Percentiles rank a stretch among this genome's conserved stretches.
phyloP scores from a whole-genome alignment of 2,329 filamentous ascomycete genomes.

The Xylaria polymorpha region DNA sequence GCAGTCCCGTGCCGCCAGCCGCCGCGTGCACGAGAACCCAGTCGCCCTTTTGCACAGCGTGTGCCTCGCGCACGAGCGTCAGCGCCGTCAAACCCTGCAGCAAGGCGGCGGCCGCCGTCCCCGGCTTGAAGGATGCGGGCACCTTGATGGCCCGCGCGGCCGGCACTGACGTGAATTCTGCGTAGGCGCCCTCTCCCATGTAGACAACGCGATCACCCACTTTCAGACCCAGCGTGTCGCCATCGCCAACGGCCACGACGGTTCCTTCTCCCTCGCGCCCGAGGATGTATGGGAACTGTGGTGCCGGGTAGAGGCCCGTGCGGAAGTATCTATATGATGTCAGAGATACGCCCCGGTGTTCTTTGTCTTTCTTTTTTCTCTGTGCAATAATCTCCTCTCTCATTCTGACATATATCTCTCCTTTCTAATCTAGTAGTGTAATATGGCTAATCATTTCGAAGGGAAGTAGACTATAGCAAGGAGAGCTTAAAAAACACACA shows the following conservation, averaged over 20 bases:
- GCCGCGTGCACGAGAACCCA: constrained; percentile 89
- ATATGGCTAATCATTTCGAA: background rate
- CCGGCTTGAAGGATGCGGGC: constrained; percentile 69
- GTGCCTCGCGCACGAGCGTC: constrained; percentile 80
- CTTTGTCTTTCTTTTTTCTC: background rate
- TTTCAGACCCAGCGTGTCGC: constrained; percentile 64
- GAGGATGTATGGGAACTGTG: constrained; percentile 77
- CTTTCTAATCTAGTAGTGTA: background rate
- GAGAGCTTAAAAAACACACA: background rate
- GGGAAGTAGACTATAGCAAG: background rate
- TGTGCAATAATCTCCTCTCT: background rate
- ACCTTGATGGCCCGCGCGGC: constrained; percentile 69
- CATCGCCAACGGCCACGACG: constrained; percentile 70
- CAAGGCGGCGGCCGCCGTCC: constrained; percentile 74
- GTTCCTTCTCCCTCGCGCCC: constrained; percentile 83
- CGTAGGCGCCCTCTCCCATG: constrained; percentile 66
- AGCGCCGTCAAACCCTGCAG: constrained; percentile 87
- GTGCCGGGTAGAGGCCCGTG: constrained; percentile 79
- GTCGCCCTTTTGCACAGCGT: constrained; percentile 79
- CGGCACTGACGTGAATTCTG: constrained; percentile 66
- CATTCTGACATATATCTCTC: background rate
- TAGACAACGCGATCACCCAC: constrained; percentile 79
- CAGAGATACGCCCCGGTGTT: constrained; percentile 1
- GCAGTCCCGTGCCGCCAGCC: constrained; percentile 81
- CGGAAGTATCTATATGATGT: constrained; percentile 76